Conservation (phyloP, 2,329 filamentous ascomycete species). For the Pyrenophora tritici-repentis region DNA sequence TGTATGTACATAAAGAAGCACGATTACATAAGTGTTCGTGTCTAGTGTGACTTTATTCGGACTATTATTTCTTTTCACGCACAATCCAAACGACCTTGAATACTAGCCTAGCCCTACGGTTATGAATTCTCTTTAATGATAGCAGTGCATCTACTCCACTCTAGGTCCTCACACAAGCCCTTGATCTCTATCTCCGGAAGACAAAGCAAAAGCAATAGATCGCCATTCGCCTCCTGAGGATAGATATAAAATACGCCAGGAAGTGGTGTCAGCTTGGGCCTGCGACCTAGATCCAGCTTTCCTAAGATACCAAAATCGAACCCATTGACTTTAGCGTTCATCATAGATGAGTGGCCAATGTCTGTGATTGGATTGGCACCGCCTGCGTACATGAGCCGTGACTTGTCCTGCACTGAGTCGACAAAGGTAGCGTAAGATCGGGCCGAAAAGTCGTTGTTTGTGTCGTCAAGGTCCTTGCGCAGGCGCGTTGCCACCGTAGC, state of each 20-base stretch:
- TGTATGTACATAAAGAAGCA: too few relatives aligned
- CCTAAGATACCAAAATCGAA: background rate
- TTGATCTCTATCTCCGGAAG: background rate
- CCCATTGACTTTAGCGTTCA: background rate
- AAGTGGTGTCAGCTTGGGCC: background rate
- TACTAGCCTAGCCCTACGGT: too few relatives aligned
- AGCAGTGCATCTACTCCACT: background rate
- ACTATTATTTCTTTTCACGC: too few relatives aligned
- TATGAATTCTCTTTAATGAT: background rate
- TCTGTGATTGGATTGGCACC: background rate
- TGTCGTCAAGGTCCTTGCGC: background rate
- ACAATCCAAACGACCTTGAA: too few relatives aligned
- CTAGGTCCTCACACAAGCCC: background rate
- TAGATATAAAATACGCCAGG: background rate
- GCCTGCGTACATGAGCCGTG: background rate
- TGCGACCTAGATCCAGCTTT: background rate
- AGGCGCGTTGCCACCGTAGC: background rate
- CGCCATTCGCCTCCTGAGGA: slow-evolving; percentile 1
- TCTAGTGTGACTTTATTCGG: too few relatives aligned
- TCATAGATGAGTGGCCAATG: background rate
- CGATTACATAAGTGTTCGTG: too few relatives aligned
- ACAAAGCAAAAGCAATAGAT: background rate
- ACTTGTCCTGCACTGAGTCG: background rate
- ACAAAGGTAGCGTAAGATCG: background rate
- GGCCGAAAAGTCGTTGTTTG: background rate